A percentile compares a stretch with the other conserved stretches of the same genome.
Conservation (phyloP, 2,329 filamentous ascomycete species). For the Fusarium beomiforme region DNA sequence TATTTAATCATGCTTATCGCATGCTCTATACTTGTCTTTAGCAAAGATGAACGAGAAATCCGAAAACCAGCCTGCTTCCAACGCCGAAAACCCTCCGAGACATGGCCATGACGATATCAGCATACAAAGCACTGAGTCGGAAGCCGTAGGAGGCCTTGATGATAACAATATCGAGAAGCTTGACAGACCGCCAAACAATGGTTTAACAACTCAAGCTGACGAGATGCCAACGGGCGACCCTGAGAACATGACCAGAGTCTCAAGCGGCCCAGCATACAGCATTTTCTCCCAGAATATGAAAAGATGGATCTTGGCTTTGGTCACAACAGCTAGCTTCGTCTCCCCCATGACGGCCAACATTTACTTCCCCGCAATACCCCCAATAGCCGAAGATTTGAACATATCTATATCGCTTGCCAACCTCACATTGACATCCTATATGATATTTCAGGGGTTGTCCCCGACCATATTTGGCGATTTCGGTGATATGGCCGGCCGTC, state of each 20-base stretch:
- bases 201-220: background rate
- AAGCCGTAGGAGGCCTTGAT: background rate
- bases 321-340: slow-evolving; percentile 62
- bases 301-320: slow-evolving; percentile 63
- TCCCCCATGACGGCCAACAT: slow-evolving; percentile 70
- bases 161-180: slow-evolving; percentile 10
- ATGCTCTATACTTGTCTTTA: background rate
- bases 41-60: slow-evolving; percentile 24
- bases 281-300: slow-evolving; percentile 52
- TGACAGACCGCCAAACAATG: background rate
- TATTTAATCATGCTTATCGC: slow-evolving; percentile 4
- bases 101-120: slow-evolving; percentile 20
- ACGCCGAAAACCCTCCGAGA: background rate
- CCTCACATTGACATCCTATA: slow-evolving; percentile 67
- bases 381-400: slow-evolving; percentile 52
- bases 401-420: slow-evolving; percentile 56
- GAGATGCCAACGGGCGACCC: slow-evolving; percentile 26
- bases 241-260: slow-evolving; percentile 34
- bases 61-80: slow-evolving; percentile 2
- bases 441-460: slow-evolving; percentile 71
- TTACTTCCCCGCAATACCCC: slow-evolving; percentile 57
- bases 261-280: slow-evolving; percentile 43
- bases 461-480: slow-evolving; percentile 71
- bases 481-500: slow-evolving; percentile 67
- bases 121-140: slow-evolving; percentile 6